Evolutionary conservation across 2,329 filamentous ascomycete species (phyloP), one percentile per base, ranked within the genome.

Genomic region (Clarireedia monteithiana): DNA sequence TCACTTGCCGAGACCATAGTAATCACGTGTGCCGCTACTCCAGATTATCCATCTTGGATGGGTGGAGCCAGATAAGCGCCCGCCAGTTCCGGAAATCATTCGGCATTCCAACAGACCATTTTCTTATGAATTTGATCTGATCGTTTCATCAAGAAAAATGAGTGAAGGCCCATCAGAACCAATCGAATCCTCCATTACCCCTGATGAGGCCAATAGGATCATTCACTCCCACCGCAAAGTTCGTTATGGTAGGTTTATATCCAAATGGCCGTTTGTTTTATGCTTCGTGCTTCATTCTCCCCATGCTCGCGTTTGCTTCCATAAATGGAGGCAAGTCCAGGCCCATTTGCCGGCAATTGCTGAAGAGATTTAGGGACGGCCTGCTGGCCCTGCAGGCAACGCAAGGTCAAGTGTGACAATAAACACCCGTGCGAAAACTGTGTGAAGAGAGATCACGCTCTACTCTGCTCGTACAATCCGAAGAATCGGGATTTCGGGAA

Each of bases 191-290:
- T 59, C 61, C 45, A 53, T 68, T 34, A 67, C 65, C 26, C 65
- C 82, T 9, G 83, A 85, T 68, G 82, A 86, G 70, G 83, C 82
- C 61, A 85, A 75, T 67, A 80, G 82, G 64, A 85, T 86, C 71
- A 85, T 86, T 63, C 82, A 85, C 68, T 85, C 82, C 52, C 83
- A 85, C 67, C 80, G 83, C 62, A 86, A 86, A 70, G 83, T 86
- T 56, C 78, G 83, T 66, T 85, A 86, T 70, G 83, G 82, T 85
- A 75, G 68, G 81, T 53, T 46, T 23, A 34, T 36, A 46, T 38
- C 44, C 38, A 36, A 36, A 17, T 40, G 20, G 6, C 30, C 20
- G n/a, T 30, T 57, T 23, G 34, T 12, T 14, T 34, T 34, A 34
- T 12, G 10, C 23, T 52, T 23, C 48, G 44, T 48, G 40, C 17